Base-by-base conservation (phyloP, 306 rosid species). In the Vigna angularis region DNA sequence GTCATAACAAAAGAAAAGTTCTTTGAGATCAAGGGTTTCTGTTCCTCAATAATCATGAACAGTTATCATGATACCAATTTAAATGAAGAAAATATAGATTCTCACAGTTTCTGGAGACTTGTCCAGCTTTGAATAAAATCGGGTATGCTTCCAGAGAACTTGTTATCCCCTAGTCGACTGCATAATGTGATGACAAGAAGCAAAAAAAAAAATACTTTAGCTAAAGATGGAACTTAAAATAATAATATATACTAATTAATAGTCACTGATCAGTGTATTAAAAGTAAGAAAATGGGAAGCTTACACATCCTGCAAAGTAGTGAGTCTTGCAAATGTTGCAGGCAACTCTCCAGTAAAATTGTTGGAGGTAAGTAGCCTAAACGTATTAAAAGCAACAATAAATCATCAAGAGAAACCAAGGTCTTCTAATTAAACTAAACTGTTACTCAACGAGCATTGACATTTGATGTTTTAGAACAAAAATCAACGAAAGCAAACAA, bases 311-410 rank as follows among this genome's bases (percentile, higher is more conserved):
- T 2, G 63, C 79, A 93, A 44, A 28, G 86, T 17, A 42, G 84
- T 63, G 34, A 93, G 90, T 30, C 42, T 66, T 47, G 82, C 93
- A 62, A 88, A 77, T 75, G 93, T 79, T 22, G 59, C 2, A 20
- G 98, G 98, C 49, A 93, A 72, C 48, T 81, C 90, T 75, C 96
- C 96, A 7, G 81, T 80, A 71, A 93, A 86, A 26, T 90, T 86
- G 81, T 93, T 93, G 17, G 97, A 90, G 66, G 80, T 18, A 34
- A 93, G 55, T 51, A 64, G 16, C 72, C 98, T 93, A 69, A 55
- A 49, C 32, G 53, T 70, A 44, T 28, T 70, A 61, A 7, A 47
- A 45, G 38, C 42, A 42, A 57, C 2, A 38, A 47, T 17, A 55
- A 56, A 36, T 66, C 45, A 42, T 72, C 9, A 36, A 36, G 42